Percentiles rank a stretch among this genome's conserved stretches.
phyloP scores from a whole-genome alignment of 805 yeast genomes.

The Wickerhamiella musiphila region DNA sequence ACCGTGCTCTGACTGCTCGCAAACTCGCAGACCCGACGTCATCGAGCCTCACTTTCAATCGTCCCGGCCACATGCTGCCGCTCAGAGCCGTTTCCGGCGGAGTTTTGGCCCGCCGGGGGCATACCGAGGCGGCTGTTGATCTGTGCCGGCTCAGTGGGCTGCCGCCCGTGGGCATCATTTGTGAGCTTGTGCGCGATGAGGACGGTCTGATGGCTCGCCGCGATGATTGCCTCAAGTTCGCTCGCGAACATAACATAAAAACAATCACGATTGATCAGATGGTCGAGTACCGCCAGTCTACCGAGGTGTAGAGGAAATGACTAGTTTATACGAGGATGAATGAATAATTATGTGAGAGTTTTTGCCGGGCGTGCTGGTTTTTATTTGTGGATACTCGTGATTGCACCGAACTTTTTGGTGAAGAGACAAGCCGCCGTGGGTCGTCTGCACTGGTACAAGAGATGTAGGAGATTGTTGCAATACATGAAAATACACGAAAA shows the following conservation, averaged over 20 bases:
- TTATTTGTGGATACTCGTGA: too few relatives aligned
- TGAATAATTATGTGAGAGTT: too few relatives aligned
- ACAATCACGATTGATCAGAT: slow-evolving; percentile 65
- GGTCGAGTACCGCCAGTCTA: slow-evolving; percentile 30
- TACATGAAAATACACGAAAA: too few relatives aligned
- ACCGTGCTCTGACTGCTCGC: slow-evolving; percentile 69
- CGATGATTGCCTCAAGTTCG: slow-evolving; percentile 64
- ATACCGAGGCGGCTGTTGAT: slow-evolving; percentile 94
- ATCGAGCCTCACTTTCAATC: slow-evolving; percentile 48
- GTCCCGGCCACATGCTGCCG: slow-evolving; percentile 93
- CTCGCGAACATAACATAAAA: slow-evolving; percentile 42
- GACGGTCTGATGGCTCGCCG: slow-evolving; percentile 95
- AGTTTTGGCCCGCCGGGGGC: slow-evolving; percentile 70
- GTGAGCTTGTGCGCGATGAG: slow-evolving; percentile 82
- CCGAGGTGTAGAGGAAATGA: neutral
- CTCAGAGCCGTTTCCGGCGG: slow-evolving; percentile 81
- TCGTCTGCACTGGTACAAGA: too few relatives aligned
- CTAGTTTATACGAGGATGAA: too few relatives aligned
- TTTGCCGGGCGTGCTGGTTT: too few relatives aligned
- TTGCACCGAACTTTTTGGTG: too few relatives aligned
- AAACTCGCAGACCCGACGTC: slow-evolving; percentile 46
- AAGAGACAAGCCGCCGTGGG: too few relatives aligned
- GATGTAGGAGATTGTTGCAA: too few relatives aligned
- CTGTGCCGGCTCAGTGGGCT: slow-evolving; percentile 60
- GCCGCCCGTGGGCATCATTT: slow-evolving; percentile 76